Percentiles rank a stretch among this genome's conserved stretches.
phyloP scores from a whole-genome alignment of 2,329 filamentous ascomycete species.

The Aspergillus piperis region DNA sequence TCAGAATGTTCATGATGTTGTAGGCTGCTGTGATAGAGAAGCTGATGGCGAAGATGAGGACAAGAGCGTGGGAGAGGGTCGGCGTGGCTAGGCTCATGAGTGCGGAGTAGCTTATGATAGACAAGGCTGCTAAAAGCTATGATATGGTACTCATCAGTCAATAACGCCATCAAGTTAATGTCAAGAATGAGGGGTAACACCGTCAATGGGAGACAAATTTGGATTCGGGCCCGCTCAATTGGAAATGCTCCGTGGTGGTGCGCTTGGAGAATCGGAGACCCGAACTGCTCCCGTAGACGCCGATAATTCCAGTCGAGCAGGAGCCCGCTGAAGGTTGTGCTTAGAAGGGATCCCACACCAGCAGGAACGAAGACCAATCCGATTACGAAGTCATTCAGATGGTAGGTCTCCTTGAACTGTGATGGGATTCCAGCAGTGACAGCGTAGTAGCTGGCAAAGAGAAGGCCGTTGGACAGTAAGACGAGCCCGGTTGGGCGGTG shows the following conservation, averaged over 20 bases:
- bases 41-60: constrained; percentile 36
- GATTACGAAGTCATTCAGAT: constrained; percentile 43
- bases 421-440: constrained; percentile 43
- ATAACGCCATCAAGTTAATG: neutral
- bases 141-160: neutral
- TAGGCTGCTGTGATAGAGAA: constrained; percentile 44
- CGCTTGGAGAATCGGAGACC: constrained; percentile 36
- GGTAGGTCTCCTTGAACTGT: constrained; percentile 40
- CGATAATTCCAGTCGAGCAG: constrained; percentile 49
- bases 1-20: constrained; percentile 48
- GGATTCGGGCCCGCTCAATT: constrained; percentile 46
- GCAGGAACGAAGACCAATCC: constrained; percentile 48
- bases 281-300: constrained; percentile 34
- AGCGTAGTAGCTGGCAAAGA: constrained; percentile 46
- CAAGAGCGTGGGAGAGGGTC: constrained; percentile 30
- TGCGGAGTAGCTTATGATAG: constrained; percentile 41
- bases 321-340: constrained; percentile 42
- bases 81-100: constrained; percentile 31
- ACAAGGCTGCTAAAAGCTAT: constrained; percentile 11
- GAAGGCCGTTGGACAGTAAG: constrained; percentile 40
- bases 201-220: constrained; percentile 44
- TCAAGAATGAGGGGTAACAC: constrained; percentile 23
- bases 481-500: constrained; percentile 41
- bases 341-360: constrained; percentile 43
- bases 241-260: constrained; percentile 42